Evolutionary conservation across 345 rosid genomes (phyloP).

Genomic region (Geranium brycei): DNA sequence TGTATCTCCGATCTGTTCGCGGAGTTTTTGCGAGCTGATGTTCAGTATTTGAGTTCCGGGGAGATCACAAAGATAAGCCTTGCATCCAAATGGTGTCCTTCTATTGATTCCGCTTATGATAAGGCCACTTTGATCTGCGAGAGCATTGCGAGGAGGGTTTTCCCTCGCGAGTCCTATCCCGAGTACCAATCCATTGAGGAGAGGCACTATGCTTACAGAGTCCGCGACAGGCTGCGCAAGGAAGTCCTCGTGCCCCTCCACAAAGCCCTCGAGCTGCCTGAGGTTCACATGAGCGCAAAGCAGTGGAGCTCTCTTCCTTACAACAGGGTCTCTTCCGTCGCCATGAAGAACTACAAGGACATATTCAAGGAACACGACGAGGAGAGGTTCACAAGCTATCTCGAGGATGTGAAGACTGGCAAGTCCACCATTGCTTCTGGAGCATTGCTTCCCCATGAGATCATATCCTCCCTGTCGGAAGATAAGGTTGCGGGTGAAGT

Average conservation of each 20-base stretch:
- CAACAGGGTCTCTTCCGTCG: conserved; percentile 44
- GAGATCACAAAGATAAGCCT: conserved; percentile 30
- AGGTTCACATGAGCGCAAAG: conserved; percentile 50
- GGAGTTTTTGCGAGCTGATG: conserved; percentile 16
- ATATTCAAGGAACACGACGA: conserved; percentile 35
- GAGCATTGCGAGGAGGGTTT: conserved; percentile 40
- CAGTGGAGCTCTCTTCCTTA: conserved; percentile 38
- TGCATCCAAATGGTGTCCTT: conserved; percentile 68
- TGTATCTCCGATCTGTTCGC: conserved; percentile 44
- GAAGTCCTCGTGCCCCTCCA: conserved; percentile 43
- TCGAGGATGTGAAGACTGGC: conserved; percentile 31
- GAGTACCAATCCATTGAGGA: conserved; percentile 54
- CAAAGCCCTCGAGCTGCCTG: conserved; percentile 43
- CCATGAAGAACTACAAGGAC: conserved; percentile 48
- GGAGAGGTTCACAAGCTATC: conserved; percentile 28
- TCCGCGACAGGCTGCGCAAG: conserved; percentile 49
- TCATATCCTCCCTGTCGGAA: conserved; percentile 17
- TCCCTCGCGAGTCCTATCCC: conserved; percentile 25
- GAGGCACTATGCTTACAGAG: conserved; percentile 48
- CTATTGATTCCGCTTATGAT: conserved; percentile 45
- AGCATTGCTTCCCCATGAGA: conserved; percentile 56
- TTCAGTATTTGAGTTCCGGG: conserved; percentile 19
- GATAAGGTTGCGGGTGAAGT: conserved; percentile 17
- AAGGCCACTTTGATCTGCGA: conserved; percentile 35
- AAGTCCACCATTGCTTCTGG: conserved; percentile 43